Conservation (phyloP, 441 rosid genomes). For the Gossypium davidsonii region DNA sequence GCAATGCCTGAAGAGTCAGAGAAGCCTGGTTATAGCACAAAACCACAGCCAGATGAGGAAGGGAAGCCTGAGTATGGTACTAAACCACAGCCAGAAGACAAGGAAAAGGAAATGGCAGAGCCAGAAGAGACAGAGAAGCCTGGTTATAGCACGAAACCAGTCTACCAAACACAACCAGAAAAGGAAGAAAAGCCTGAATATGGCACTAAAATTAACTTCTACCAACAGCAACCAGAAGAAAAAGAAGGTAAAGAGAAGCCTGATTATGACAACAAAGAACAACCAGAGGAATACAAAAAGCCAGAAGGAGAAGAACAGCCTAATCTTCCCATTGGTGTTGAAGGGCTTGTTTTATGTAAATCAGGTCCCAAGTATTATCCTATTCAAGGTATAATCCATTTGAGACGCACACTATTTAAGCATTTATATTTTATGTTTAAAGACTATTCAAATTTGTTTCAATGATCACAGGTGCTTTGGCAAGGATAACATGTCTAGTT, state of each 20-base stretch:
- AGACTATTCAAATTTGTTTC: not conserved
- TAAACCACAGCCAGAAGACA: no score
- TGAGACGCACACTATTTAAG: not conserved
- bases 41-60: no score
- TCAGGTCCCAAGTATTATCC: constrained; percentile 23
- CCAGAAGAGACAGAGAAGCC: no score
- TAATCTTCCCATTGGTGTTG: constrained; percentile 14
- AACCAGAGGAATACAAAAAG: not conserved
- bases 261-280: not conserved
- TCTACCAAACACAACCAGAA: constrained; percentile 3
- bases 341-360: constrained; percentile 36
- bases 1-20: no score
- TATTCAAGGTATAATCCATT: constrained; percentile 23
- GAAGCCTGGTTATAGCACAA: no score
- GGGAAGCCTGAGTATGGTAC: no score
- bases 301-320: not conserved
- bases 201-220: not conserved
- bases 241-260: not conserved
- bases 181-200: not conserved
- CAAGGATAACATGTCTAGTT: constrained; percentile 37
- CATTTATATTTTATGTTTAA: not conserved
- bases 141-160: no score
- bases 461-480: constrained; percentile 35
- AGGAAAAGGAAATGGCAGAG: no score
- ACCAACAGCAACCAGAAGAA: not conserved